Percentiles rank a stretch among this genome's conserved stretches.
Conservation (phyloP, 73 alveolate genomes). For the Tetrahymena thermophila region DNA sequence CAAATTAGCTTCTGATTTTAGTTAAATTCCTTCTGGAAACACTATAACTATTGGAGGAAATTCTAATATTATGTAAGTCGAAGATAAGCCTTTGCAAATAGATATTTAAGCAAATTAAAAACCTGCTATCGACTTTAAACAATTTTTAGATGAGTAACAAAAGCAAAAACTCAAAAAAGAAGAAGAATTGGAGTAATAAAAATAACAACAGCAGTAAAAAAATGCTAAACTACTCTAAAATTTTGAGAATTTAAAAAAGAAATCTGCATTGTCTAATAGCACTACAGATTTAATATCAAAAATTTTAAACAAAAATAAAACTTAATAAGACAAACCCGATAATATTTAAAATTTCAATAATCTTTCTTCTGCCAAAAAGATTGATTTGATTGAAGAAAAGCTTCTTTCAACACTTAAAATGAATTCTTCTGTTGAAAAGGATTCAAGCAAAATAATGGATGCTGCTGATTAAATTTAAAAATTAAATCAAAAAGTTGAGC, state of each 20-base stretch:
- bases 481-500: too few species aligned
- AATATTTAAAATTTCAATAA: background rate
- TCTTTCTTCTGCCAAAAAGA: background rate
- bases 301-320: background rate
- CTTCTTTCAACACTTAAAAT: background rate
- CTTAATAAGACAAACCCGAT: background rate
- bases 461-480: background rate
- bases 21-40: background rate
- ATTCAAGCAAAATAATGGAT: background rate
- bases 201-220: background rate
- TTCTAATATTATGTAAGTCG: background rate
- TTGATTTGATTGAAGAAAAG: background rate
- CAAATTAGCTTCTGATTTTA: background rate
- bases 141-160: background rate
- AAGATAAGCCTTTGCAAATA: background rate
- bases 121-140: background rate
- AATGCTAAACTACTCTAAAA: background rate
- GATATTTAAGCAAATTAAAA: background rate
- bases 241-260: background rate
- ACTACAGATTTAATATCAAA: background rate
- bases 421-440: background rate
- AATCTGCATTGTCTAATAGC: background rate
- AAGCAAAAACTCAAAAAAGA: background rate
- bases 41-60: background rate
- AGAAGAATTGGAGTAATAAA: background rate